Evolutionary conservation across 257 asterid species (phyloP), one percentile per base, ranked within the genome.

Genomic region (Solanum arcanum): DNA sequence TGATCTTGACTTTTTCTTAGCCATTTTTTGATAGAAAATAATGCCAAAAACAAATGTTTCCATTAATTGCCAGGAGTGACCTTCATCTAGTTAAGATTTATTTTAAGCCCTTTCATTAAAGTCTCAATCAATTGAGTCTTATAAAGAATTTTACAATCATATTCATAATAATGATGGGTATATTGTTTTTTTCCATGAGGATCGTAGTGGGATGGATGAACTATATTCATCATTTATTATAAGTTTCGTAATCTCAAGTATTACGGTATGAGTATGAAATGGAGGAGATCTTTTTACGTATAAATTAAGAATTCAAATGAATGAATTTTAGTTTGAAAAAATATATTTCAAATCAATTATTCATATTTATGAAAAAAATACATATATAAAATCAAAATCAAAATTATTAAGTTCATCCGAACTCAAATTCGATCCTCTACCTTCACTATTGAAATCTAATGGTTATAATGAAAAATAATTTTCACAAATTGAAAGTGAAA

Each of bases 81-180:
- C 86, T 85, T 68, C 83, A 18, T 76, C 41, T 75, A 15, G 31
- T 62, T 9, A 69, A 47, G 39, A 46, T 25, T n/a, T 15, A 78
- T 8, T 46, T 25, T 46, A 69, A 37, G 60, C 68, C 21, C 56
- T 37, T 39, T 27, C 25, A 52, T 47, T n/a, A 77, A 39, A 46
- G 86, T 87, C 89, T 86, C 83, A 86, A 47, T 91, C 88, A 70
- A 29, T 62, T 83, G 73, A 87, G 23, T 72, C 88, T 59, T 87
- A 72, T 47, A 16, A 27, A 27, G 25, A 37, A 5, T 78, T 21
- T 77, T 41, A n/a, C n/a, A 60, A 60, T n/a, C 16, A 16, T 72
- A 33, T 72, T 16, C 78, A 72, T 18, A 18, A 35, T 7, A 72
- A 60, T 21, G 12, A 21, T 60, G 6, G 27, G 12, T 21, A 21